Base-by-base conservation (phyloP, 768 basidiomycete species). In the Panellus pusillus region DNA sequence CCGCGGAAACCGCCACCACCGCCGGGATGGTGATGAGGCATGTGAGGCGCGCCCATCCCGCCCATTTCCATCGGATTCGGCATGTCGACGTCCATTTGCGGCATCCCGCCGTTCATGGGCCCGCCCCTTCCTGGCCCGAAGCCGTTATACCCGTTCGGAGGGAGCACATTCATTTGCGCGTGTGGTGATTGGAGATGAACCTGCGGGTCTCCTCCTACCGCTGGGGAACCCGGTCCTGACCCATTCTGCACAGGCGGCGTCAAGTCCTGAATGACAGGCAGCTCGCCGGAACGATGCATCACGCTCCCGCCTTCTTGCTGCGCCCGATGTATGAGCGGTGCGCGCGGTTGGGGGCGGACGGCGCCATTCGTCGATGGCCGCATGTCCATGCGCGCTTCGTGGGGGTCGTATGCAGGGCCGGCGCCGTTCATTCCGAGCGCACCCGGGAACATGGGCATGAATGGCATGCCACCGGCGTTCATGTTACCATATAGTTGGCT, bases 201-300 rank as follows among this genome's bases (percentile, higher is more conserved):
- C 54, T 63, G 68, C 24, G 57, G 31, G 20, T 68, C 65, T 24
- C 24, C 24, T 24, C 24, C 24, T 4, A 58, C 61, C 18, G 57
- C 60, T 17, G 66, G 57, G 18, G 61, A 55, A n/a, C 67, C 67
- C 56, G 68, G 68, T 7, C 32, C 24, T 24, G 24, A 24, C 12
- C 70, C 70, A 9, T 70, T 70, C 19, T 76, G 70, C 32, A 67
- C 55, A 44, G 71, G 72, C 0, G 89, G 89, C 0, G 90, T 92
- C 37, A 92, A 73, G 64, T 92, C 90, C 66, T 92, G 90, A 28
- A 92, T 87, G 43, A 91, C 89, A 9, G 89, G 88, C 5, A 90
- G 79, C 68, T 91, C 90, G 51, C 89, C 89, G 13, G 86, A 82
- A 2, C 74, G 70, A 66, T 72, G 65, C 43, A 71, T 64, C 47